phyloP scores from a whole-genome alignment of 495 filamentous ascomycete species.

The Penicillium goetzii region DNA sequence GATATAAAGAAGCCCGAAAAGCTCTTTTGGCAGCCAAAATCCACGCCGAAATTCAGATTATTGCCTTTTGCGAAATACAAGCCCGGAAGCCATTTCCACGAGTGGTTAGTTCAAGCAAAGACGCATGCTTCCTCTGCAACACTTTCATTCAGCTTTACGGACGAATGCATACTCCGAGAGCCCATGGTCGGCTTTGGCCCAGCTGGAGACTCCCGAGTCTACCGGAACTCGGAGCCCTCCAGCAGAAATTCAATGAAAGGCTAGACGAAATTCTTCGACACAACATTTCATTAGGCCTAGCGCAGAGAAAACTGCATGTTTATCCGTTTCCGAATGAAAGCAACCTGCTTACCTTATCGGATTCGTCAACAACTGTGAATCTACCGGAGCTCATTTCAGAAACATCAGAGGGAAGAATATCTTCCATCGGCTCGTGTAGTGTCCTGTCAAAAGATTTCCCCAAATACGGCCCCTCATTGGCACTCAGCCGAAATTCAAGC shows the following conservation, averaged over 20 bases:
- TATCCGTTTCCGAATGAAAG: slow-evolving; percentile 25
- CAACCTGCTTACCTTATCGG: slow-evolving; percentile 16
- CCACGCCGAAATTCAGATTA: too few species aligned
- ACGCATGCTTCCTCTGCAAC: too few species aligned
- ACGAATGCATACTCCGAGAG: too few species aligned
- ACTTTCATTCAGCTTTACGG: too few species aligned
- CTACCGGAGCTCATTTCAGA: slow-evolving; percentile 5
- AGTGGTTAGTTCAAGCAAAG: too few species aligned
- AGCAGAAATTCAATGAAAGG: slow-evolving; percentile 18
- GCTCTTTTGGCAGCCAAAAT: too few species aligned
- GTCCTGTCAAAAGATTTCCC: neutral
- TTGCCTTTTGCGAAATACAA: too few species aligned
- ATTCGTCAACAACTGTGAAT: slow-evolving; percentile 12
- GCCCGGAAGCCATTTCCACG: too few species aligned
- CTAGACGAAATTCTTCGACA: slow-evolving; percentile 9
- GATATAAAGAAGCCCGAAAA: too few species aligned
- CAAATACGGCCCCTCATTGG: neutral
- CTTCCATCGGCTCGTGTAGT: neutral
- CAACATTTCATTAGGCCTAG: slow-evolving; percentile 6
- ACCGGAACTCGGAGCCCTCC: slow-evolving; percentile 7
- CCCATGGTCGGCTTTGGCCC: too few species aligned
- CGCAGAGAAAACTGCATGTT: slow-evolving; percentile 11
- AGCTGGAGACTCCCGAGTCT: slow-evolving; percentile 19
- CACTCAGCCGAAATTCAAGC: neutral
- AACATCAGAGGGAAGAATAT: neutral